Evolutionary conservation across 2,329 filamentous ascomycete species (phyloP).

Genomic region (Pestalotiopsis fici): DNA sequence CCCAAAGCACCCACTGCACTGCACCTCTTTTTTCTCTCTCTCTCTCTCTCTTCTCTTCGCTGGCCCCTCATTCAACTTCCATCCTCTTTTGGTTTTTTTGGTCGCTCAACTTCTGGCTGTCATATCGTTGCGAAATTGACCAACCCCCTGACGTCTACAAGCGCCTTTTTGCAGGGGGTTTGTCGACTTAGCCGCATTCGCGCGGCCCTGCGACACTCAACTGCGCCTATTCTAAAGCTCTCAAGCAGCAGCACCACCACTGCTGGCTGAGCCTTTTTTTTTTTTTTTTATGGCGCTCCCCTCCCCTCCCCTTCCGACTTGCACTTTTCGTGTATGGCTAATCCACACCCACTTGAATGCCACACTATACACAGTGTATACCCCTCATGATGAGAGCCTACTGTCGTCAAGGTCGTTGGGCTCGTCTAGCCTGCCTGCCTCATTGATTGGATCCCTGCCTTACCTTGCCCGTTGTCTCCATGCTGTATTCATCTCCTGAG

Average conservation of each 20-base stretch:
- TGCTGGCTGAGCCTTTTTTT: too few relatives aligned
- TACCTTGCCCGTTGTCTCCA: neutral
- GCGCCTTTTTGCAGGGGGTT: conserved; percentile 3
- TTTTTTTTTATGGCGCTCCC: too few relatives aligned
- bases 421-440: neutral
- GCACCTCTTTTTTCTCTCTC: neutral
- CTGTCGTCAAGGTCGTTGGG: neutral
- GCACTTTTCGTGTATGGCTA: conserved; percentile 1
- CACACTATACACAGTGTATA: neutral
- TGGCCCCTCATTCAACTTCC: neutral
- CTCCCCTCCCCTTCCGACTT: neutral
- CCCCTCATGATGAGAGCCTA: neutral
- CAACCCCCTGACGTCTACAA: neutral
- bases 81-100: neutral
- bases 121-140: neutral
- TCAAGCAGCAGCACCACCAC: neutral
- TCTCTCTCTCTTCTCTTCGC: neutral
- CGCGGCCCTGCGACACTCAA: neutral
- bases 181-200: conserved; percentile 7
- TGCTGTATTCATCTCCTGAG: neutral
- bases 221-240: conserved; percentile 8
- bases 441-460: neutral
- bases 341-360: neutral
- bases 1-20: neutral
- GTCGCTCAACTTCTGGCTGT: neutral